Conservation (phyloP, 257 asterid species). For the Solanum appendiculatum region DNA sequence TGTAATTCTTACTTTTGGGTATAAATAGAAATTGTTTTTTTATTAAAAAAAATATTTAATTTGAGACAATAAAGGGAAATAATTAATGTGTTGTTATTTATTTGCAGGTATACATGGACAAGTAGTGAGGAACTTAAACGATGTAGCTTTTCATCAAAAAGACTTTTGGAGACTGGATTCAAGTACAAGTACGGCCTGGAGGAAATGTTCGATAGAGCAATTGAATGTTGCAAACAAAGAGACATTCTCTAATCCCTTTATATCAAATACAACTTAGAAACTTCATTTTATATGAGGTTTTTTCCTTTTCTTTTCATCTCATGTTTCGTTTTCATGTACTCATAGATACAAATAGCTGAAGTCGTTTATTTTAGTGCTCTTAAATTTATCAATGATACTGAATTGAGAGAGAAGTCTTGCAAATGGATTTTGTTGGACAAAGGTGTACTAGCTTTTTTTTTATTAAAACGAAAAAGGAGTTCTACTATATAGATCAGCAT, state of each 20-base stretch:
- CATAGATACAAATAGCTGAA: too few species aligned
- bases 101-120: constrained; percentile 12
- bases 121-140: constrained; percentile 13
- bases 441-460: too few species aligned
- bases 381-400: too few species aligned
- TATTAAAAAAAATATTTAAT: too few species aligned
- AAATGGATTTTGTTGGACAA: too few species aligned
- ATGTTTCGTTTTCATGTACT: not conserved
- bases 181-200: constrained; percentile 36
- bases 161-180: constrained; percentile 39
- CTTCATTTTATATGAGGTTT: not conserved
- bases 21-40: too few species aligned
- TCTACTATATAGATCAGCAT: not conserved
- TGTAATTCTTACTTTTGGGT: not conserved
- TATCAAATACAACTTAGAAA: not conserved
- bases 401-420: too few species aligned
- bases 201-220: constrained; percentile 50
- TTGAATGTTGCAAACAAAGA: constrained; percentile 32
- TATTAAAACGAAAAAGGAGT: too few species aligned
- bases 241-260: constrained; percentile 1
- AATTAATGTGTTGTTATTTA: not conserved
- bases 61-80: too few species aligned
- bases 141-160: constrained; percentile 29
- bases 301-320: not conserved
- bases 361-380: too few species aligned